Percentiles rank a stretch among this genome's conserved stretches.
Evolutionary conservation across 768 basidiomycete species (phyloP).

Genomic region (Leccinum rimulosum): DNA sequence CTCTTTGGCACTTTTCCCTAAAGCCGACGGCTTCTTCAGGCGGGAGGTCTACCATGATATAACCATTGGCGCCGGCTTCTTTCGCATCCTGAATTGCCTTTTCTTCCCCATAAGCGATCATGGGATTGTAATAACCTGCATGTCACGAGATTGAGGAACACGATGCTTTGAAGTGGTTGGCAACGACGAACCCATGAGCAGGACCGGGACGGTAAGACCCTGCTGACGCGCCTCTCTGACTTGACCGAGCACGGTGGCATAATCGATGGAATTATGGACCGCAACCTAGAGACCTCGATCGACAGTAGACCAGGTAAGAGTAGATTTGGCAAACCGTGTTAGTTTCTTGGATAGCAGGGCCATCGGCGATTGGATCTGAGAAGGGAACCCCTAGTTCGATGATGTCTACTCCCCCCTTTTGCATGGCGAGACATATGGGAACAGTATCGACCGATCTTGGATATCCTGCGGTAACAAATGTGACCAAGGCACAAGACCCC

Average conservation of each 20-base stretch:
- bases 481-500: conserved; percentile 61
- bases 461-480: conserved; percentile 95
- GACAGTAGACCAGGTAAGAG: neutral
- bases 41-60: conserved; percentile 96
- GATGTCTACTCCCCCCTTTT: conserved; percentile 89
- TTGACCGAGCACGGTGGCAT: conserved; percentile 67
- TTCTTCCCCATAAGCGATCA: conserved; percentile 94
- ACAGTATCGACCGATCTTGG: conserved; percentile 79
- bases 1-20: conserved; percentile 79
- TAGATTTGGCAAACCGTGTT: conserved; percentile 63
- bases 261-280: conserved; percentile 76
- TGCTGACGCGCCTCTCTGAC: conserved; percentile 75
- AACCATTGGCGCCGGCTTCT: conserved; percentile 93
- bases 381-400: conserved; percentile 83
- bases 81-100: conserved; percentile 87
- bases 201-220: conserved; percentile 80
- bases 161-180: neutral
- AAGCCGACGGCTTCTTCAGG: conserved; percentile 94
- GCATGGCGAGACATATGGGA: conserved; percentile 85
- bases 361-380: conserved; percentile 95
- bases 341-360: conserved; percentile 87
- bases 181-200: conserved; percentile 37
- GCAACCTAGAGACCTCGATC: conserved; percentile 59
- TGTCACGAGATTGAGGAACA: neutral
- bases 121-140: conserved; percentile 94